Percentiles rank a stretch among this genome's conserved stretches.
Evolutionary conservation across 306 rosid species (phyloP).

Genomic region (Castanea mollissima): DNA sequence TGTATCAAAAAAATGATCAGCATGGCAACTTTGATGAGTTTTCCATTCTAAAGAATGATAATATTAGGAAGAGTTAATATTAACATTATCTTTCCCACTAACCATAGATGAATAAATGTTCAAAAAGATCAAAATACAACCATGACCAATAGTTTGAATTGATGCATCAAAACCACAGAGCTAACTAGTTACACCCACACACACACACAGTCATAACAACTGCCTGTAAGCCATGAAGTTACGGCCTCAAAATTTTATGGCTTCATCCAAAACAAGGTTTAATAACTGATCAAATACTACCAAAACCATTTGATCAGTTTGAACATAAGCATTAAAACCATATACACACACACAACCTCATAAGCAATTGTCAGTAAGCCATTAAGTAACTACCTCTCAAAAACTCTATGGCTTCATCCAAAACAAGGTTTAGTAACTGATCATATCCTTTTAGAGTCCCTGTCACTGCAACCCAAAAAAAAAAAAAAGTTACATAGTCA

Average conservation of each 20-base stretch:
- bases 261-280: constrained; percentile 90
- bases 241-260: constrained; percentile 78
- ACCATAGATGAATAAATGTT: neutral
- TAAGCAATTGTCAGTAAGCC: neutral
- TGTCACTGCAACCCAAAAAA: constrained; percentile 51
- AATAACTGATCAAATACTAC: constrained; percentile 60
- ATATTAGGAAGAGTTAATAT: neutral
- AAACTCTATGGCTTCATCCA: constrained; percentile 92
- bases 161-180: neutral
- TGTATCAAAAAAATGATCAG: neutral
- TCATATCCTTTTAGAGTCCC: constrained; percentile 97
- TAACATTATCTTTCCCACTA: neutral
- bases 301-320: neutral
- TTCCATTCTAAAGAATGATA: neutral
- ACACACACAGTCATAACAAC: neutral
- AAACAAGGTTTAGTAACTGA: constrained; percentile 89
- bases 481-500: neutral
- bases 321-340: neutral
- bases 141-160: neutral
- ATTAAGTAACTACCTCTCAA: constrained; percentile 62
- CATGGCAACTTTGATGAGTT: neutral
- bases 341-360: neutral
- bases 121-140: neutral
- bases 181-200: neutral
- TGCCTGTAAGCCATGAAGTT: neutral